phyloP scores from a whole-genome alignment of 768 basidiomycete species.

The Boletus subparvulus region DNA sequence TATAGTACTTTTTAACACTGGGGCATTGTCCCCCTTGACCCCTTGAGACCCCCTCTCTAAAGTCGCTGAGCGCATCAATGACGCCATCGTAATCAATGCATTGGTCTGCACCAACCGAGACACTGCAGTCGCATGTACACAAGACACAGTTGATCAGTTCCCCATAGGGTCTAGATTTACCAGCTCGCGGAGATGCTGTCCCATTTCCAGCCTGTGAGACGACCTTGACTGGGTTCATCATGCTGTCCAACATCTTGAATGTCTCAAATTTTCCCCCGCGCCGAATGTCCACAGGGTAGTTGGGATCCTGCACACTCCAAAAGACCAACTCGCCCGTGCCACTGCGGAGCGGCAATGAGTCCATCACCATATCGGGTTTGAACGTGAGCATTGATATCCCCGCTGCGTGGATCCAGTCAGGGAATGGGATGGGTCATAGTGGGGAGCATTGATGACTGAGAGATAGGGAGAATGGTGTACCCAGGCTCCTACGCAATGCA shows the following conservation, averaged over 20 bases:
- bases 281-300: constrained; percentile 52
- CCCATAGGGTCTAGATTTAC: too few species aligned
- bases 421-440: constrained; percentile 59
- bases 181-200: too few species aligned
- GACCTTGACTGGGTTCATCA: constrained; percentile 65
- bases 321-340: constrained; percentile 89
- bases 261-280: constrained; percentile 56
- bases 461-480: constrained; percentile 26
- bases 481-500: constrained; percentile 86
- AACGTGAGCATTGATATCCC: constrained; percentile 88
- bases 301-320: constrained; percentile 81
- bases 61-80: too few species aligned
- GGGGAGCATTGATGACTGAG: constrained; percentile 32
- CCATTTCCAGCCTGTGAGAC: constrained; percentile 51
- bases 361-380: constrained; percentile 69
- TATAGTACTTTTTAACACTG: too few species aligned
- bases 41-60: too few species aligned
- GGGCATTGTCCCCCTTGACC: too few species aligned
- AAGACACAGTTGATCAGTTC: too few species aligned
- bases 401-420: constrained; percentile 87
- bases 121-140: too few species aligned
- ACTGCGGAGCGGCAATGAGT: constrained; percentile 70
- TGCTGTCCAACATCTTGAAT: constrained; percentile 83
- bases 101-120: too few species aligned
- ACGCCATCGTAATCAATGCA: too few species aligned